phyloP scores from a whole-genome alignment of 345 rosid species.

The Geranium brycei region DNA sequence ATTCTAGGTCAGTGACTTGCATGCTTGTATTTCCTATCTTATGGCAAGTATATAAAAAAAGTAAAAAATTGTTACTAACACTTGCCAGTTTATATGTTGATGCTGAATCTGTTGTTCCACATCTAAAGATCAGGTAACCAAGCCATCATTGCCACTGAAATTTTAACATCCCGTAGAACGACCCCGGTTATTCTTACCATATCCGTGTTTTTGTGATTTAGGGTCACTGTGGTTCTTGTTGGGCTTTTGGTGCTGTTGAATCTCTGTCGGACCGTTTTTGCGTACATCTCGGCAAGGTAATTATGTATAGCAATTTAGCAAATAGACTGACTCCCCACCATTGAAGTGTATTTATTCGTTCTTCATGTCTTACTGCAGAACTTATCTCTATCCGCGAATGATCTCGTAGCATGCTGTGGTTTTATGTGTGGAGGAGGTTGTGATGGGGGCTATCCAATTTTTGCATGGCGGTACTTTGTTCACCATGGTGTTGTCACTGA shows the following conservation, averaged over 20 bases:
- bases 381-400: constrained; percentile 70
- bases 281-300: constrained; percentile 69
- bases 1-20: constrained; percentile 47
- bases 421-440: constrained; percentile 81
- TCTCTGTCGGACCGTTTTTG: constrained; percentile 93
- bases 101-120: constrained; percentile 17
- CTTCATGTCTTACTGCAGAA: constrained; percentile 31
- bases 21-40: too few relatives aligned
- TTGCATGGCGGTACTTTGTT: constrained; percentile 75
- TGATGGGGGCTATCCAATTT: constrained; percentile 72
- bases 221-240: constrained; percentile 99
- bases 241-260: constrained; percentile 99
- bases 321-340: too few relatives aligned
- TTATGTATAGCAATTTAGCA: too few relatives aligned
- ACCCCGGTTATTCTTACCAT: constrained; percentile 7
- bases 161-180: constrained; percentile 2
- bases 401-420: constrained; percentile 92
- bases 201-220: constrained; percentile 23
- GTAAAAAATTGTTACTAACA: constrained; percentile 15
- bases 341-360: not conserved
- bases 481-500: constrained; percentile 80
- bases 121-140: constrained; percentile 71
- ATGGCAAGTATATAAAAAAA: too few relatives aligned
- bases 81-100: constrained; percentile 16
- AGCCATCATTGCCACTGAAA: not conserved